phyloP scores from a whole-genome alignment of 208 protist species.

The Trichomonas gallinae region DNA sequence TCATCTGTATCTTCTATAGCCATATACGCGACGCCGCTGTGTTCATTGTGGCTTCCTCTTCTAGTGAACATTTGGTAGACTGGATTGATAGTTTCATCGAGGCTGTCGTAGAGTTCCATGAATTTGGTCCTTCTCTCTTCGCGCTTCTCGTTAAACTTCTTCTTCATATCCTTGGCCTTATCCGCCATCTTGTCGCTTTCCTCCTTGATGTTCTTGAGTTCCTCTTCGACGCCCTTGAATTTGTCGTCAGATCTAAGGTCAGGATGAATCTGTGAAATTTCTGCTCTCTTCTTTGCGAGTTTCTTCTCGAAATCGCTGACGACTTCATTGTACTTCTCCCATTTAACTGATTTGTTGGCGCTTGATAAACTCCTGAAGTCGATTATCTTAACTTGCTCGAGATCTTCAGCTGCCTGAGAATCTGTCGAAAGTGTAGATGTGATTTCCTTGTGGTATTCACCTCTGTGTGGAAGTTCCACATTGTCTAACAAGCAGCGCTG shows the following conservation, averaged over 20 bases:
- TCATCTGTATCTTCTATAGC: background rate
- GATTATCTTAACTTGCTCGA: background rate
- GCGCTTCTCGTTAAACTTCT: conserved; percentile 22
- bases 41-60: background rate
- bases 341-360: background rate
- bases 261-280: background rate
- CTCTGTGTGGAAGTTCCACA: background rate
- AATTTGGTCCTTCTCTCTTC: conserved; percentile 32
- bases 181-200: background rate
- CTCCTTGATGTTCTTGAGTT: background rate
- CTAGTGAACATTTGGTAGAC: conserved; percentile 33
- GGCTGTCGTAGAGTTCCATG: conserved; percentile 29
- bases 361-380: background rate
- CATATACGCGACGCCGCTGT: background rate
- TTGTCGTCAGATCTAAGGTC: background rate
- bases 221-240: background rate
- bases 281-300: background rate
- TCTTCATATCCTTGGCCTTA: background rate
- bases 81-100: conserved; percentile 11
- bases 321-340: background rate
- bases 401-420: background rate
- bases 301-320: background rate
- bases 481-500: background rate
- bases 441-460: background rate
- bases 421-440: background rate